Conservation (phyloP, 2,329 filamentous ascomycete species). For the Raffaelea arxii region DNA sequence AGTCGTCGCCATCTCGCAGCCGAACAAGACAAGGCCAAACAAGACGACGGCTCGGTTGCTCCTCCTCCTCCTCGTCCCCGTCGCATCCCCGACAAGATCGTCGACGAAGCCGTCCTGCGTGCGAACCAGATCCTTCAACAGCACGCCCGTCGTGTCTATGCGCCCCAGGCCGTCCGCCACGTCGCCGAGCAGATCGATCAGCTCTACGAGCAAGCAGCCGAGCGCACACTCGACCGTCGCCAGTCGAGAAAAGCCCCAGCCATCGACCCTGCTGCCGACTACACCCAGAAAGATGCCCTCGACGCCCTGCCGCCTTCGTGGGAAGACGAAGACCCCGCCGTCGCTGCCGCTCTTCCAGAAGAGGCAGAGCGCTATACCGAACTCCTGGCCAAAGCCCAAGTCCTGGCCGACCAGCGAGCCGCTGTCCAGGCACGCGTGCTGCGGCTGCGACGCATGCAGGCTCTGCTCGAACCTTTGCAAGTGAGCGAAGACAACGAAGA, state of each 20-base stretch:
- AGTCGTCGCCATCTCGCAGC: not conserved
- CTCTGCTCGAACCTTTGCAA: conserved; percentile 41
- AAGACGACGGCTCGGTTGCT: conserved; percentile 15
- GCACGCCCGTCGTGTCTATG: conserved; percentile 56
- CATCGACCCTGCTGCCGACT: conserved; percentile 30
- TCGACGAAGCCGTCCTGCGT: conserved; percentile 47
- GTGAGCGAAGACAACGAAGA: conserved; percentile 11
- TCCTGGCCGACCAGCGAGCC: conserved; percentile 36
- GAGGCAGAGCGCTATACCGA: conserved; percentile 40
- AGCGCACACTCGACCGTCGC: conserved; percentile 17
- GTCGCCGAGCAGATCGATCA: conserved; percentile 64
- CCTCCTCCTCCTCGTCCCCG: no score
- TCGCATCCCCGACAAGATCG: conserved; percentile 34
- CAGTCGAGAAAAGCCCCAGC: conserved; percentile 15
- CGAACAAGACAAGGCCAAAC: conserved; percentile 18
- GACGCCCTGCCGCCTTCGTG: conserved; percentile 36
- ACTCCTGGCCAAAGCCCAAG: conserved; percentile 36
- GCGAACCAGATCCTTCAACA: conserved; percentile 55
- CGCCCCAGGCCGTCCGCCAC: conserved; percentile 58
- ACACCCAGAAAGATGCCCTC: conserved; percentile 33
- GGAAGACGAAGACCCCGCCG: conserved; percentile 29
- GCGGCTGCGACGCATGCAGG: conserved; percentile 38
- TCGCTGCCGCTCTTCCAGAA: no score
- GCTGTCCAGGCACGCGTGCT: conserved; percentile 25
- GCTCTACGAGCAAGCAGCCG: conserved; percentile 46